Base-by-base conservation (phyloP, 2,329 filamentous ascomycete species). In the Stagonosporopsis rhizophila region DNA sequence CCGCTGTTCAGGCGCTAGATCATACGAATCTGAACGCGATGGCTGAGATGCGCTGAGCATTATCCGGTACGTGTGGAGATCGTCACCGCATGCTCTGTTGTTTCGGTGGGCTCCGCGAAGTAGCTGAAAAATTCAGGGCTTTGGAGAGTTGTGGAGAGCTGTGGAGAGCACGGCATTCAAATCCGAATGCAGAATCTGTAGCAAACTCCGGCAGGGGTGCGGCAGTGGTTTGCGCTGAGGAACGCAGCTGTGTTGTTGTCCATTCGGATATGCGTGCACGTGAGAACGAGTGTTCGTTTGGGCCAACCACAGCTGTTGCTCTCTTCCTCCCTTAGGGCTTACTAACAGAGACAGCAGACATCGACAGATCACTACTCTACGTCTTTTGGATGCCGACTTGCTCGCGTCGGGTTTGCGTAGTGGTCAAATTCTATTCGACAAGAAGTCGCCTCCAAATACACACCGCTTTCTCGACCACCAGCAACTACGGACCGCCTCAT, bases 31-130 rank as follows among this genome's bases (percentile, higher is more conserved):
- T 20, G 38, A 56, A 46, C 38, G 30, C 22, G 28, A 32, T 51
- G 28, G 47, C 47, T 47, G 11, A 28, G 37, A 51, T 47, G 42
- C 19, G 42, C 37, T 51, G 53, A 20, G 46, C 52, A 25, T 34
- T n/a, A 52, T 52, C 47, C 48, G 53, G 53, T 51, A 51, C 53
- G 47, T 52, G 47, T 52, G 53, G 53, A 48, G 47, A 52, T 52
- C 48, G 44, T 52, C 47, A 51, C 53, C 41, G 47, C 35, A 46
- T 45, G n/a, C 42, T 50, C 38, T 47, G 42, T 22, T 22, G 40
- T 44, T 23, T 37, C 27, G 45, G 25, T 45, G 32, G 39, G 34
- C 44, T 39, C 23, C 42, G 47, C 42, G 41, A n/a, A 38, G 30
- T 42, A 56, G 47, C 37, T 47, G 53, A 51, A 19, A 23, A 34